A percentile compares a stretch with the other conserved stretches of the same genome.
Conservation (phyloP, 2,329 filamentous ascomycete genomes). For the Coniella vitis region DNA sequence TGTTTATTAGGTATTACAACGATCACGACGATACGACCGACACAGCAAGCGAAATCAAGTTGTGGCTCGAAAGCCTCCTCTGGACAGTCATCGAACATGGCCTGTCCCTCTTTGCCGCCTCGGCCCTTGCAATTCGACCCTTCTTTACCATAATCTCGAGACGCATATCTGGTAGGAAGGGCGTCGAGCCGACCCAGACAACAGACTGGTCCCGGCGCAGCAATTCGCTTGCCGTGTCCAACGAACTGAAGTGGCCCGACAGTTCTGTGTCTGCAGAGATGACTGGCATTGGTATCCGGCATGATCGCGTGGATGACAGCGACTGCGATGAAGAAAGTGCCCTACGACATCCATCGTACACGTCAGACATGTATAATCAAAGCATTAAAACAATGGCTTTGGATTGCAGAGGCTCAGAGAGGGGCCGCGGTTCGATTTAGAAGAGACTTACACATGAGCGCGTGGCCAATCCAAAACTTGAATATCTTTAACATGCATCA, state of each 20-base stretch:
- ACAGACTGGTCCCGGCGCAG: not conserved
- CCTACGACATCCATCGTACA: not conserved
- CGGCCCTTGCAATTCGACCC: conserved; percentile 12
- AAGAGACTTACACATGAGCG: too few species aligned
- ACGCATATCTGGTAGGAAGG: not conserved
- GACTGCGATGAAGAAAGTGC: not conserved
- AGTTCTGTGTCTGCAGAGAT: conserved; percentile 3
- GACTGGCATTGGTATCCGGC: conserved; percentile 9
- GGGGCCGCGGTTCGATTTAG: not conserved
- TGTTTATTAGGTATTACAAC: conserved; percentile 6
- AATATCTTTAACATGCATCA: too few species aligned
- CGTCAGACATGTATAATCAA: conserved; percentile 8
- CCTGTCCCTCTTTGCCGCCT: conserved; percentile 12
- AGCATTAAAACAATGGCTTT: conserved; percentile 5
- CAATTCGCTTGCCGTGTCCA: conserved; percentile 2
- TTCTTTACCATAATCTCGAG: conserved; percentile 5
- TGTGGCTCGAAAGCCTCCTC: conserved; percentile 7
- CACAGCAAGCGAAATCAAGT: not conserved
- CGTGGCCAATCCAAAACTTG: too few species aligned
- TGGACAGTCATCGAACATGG: conserved; percentile 14
- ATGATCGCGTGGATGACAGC: conserved; percentile 2
- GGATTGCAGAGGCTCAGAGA: not conserved
- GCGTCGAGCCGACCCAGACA: not conserved
- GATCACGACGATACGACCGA: not conserved
- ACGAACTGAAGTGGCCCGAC: conserved; percentile 2